Evolutionary conservation across 73 alveolate genomes (phyloP).

Genomic region (Loxodes magnus): DNA sequence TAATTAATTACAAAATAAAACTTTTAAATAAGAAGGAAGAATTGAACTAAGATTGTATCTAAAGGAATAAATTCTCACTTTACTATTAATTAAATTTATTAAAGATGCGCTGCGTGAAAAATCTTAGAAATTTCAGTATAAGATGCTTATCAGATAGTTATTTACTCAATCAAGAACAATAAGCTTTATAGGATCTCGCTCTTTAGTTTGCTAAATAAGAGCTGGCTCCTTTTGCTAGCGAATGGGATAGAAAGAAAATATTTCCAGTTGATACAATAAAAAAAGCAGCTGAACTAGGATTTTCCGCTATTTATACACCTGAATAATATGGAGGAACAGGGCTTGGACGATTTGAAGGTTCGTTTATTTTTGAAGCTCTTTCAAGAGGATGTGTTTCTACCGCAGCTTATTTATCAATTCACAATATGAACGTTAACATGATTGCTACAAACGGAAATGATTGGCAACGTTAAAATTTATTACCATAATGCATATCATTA

Average conservation of each 20-base stretch:
- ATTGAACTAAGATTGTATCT: too few species aligned
- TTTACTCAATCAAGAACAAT: constrained; percentile 48
- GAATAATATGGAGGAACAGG: constrained; percentile 69
- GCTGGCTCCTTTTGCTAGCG: constrained; percentile 57
- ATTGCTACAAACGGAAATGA: constrained; percentile 53
- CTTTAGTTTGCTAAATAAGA: constrained; percentile 44
- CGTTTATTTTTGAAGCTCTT: constrained; percentile 69
- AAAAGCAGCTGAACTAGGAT: constrained; percentile 67
- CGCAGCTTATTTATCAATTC: constrained; percentile 58
- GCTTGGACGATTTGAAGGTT: constrained; percentile 58
- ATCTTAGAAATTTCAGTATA: too few species aligned
- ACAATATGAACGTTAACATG: constrained; percentile 65
- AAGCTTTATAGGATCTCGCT: constrained; percentile 50
- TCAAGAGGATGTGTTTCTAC: constrained; percentile 60
- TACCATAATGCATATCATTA: constrained; percentile 38
- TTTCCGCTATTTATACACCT: constrained; percentile 49
- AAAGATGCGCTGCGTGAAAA: too few species aligned
- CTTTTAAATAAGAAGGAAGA: too few species aligned
- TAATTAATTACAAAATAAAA: too few species aligned
- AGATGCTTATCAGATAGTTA: too few species aligned
- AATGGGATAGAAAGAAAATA: constrained; percentile 67
- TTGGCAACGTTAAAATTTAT: constrained; percentile 34
- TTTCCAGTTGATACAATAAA: constrained; percentile 54
- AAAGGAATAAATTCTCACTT: too few species aligned
- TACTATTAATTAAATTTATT: too few species aligned